Conservation (phyloP, 1,139 yeast genomes). For the Torulaspora pretoriensis region DNA sequence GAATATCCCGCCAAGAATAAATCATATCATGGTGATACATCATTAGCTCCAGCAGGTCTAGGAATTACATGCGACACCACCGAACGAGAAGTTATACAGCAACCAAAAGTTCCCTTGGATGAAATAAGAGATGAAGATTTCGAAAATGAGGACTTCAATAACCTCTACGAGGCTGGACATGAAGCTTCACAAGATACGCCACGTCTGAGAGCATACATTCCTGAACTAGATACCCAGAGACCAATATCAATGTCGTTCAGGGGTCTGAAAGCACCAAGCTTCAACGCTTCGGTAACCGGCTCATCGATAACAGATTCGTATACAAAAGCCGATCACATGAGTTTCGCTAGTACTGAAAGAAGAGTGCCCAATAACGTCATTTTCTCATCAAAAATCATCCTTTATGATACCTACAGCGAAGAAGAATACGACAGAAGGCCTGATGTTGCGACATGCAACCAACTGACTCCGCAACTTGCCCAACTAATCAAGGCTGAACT, state of each 20-base stretch:
- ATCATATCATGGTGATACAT: neutral
- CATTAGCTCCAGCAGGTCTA: neutral
- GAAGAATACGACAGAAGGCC: constrained; percentile 92
- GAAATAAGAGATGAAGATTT: constrained; percentile 20
- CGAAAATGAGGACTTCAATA: constrained; percentile 31
- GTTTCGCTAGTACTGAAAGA: constrained; percentile 6
- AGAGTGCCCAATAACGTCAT: constrained; percentile 42
- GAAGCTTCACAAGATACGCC: constrained; percentile 12
- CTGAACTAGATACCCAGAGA: constrained; percentile 35
- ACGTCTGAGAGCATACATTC: constrained; percentile 26
- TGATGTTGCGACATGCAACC: constrained; percentile 89
- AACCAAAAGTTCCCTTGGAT: neutral
- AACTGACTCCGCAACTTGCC: constrained; percentile 82
- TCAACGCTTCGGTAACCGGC: constrained; percentile 35
- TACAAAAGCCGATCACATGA: constrained; percentile 2
- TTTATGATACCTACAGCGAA: constrained; percentile 81
- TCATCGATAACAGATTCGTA: constrained; percentile 4
- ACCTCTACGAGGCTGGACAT: constrained; percentile 11
- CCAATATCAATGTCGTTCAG: constrained; percentile 67
- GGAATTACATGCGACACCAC: constrained; percentile 3
- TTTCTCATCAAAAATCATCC: constrained; percentile 77
- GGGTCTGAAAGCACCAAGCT: constrained; percentile 58
- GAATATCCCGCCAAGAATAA: constrained; percentile 1
- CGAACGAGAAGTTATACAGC: neutral
- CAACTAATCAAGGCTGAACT: constrained; percentile 84